Base-by-base conservation (phyloP, 2,329 filamentous ascomycete genomes). In the Conoideocrella luteorostrata region DNA sequence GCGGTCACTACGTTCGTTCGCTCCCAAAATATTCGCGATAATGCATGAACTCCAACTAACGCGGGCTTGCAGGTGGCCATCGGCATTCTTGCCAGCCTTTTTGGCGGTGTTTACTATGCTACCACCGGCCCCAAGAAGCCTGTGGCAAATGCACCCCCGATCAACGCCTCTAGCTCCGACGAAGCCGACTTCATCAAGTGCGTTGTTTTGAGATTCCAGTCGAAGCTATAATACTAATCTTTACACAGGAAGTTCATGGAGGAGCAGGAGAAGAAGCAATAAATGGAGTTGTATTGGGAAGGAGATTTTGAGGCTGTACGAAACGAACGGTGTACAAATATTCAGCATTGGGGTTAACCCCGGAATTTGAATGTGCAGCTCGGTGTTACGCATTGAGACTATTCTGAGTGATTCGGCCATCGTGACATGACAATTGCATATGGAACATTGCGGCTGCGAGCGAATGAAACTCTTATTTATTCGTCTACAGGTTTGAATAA, bases 181-280 rank as follows among this genome's bases (percentile, higher is more conserved):
- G 77, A 81, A 69, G 75, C 72, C 63, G 75, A 80, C 61, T 81
- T 81, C 65, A 79, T 81, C 70, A 78, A 80, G 77, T 80, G 64
- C 68, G 73, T 61, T 52, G 56, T 57, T 58, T 58, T 53, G 39
- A 20, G 15, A n/a, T 18, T 7, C 17, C n/a, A 15, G 18, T 9
- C 35, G 30, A 26, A n/a, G 11, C 10, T 17, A 7, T 17, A n/a
- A 28, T 26, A 30, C 29, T 44, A 41, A 39, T 41, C 17, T 20
- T 20, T 32, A 1, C 12, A 45, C 46, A 67, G 65, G 60, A 63
- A 66, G 55, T 67, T 67, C 52, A 60, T 67, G 39, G 63, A 65
- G 41, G 54, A 67, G 53, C 59, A 63, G 53, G 63, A 65, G 50
- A 67, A 67, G 63, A 67, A 67, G 58, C 53, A 67, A 49, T 67